These are phyloP conservation scores for Macroventuria anomochaeta DNA, from an alignment of 2,329 filamentous ascomycete species.

Conservation along the genomic window DNA sequence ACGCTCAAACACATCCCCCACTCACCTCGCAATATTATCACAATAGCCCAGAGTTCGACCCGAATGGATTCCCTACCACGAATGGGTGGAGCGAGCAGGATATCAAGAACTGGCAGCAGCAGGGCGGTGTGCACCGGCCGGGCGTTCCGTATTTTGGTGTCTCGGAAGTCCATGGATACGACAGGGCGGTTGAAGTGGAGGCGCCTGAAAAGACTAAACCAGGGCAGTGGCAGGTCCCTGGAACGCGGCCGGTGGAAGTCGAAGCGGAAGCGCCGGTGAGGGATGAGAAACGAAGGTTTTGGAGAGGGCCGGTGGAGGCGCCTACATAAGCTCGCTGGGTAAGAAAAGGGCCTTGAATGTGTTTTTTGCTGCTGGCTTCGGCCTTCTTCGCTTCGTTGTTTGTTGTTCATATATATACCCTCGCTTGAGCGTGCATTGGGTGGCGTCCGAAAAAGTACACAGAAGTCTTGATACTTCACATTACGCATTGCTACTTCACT, in stretches of 20 bases:
- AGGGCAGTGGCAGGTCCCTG: background rate
- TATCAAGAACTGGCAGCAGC: constrained; percentile 4
- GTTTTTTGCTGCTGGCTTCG: background rate
- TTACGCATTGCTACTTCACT: too few relatives aligned
- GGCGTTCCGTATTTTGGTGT: background rate
- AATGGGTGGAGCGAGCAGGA: background rate
- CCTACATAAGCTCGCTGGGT: background rate
- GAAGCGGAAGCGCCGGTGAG: background rate
- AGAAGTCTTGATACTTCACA: background rate
- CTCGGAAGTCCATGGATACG: constrained; percentile 7
- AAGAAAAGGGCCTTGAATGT: too few relatives aligned
- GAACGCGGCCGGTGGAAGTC: background rate
- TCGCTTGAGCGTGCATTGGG: constrained; percentile 11
- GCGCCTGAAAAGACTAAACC: constrained; percentile 4
- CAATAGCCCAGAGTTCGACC: constrained; percentile 7
- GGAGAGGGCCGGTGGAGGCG: constrained; percentile 1
- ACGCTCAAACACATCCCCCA: background rate
- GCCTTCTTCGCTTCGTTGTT: background rate
- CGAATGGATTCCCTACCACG: constrained; percentile 3
- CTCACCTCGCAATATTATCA: background rate
- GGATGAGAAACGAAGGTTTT: background rate
- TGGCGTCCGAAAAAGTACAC: background rate
- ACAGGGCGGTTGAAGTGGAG: constrained; percentile 14
- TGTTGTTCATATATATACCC: background rate
- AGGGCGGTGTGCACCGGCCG: background rate